Conservation (phyloP, 2,329 filamentous ascomycete species). For the Fusarium chaquense region DNA sequence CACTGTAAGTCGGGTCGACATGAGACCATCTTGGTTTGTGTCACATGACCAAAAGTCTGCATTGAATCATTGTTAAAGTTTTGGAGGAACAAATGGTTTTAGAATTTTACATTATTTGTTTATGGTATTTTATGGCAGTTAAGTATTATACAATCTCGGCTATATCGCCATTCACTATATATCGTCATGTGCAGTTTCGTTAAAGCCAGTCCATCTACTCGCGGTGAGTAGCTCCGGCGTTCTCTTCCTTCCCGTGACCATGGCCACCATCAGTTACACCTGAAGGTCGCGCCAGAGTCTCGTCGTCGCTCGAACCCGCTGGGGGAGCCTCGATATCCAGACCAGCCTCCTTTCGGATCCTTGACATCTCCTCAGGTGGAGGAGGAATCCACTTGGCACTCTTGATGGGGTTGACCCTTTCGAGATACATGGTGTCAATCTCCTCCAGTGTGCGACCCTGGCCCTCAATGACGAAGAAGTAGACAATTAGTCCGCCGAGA, state of each 20-base stretch:
- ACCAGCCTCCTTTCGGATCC: conserved; percentile 57
- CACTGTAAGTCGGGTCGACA: no score
- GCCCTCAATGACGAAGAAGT: conserved; percentile 82
- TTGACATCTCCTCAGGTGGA: conserved; percentile 58
- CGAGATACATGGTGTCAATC: conserved; percentile 82
- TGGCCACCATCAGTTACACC: conserved; percentile 16
- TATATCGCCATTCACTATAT: not conserved
- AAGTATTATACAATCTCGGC: conserved; percentile 12
- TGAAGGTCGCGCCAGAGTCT: conserved; percentile 25
- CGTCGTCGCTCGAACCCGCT: conserved; percentile 30
- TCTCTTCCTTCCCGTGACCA: conserved; percentile 32
- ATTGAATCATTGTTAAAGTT: no score
- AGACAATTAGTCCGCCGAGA: conserved; percentile 73
- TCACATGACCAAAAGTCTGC: no score
- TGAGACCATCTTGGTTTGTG: no score
- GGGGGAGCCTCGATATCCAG: conserved; percentile 51
- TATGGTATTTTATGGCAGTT: not conserved
- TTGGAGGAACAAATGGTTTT: not conserved
- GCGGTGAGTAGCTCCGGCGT: conserved; percentile 20
- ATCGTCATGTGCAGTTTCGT: not conserved
- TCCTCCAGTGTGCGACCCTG: conserved; percentile 81
- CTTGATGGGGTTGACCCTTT: conserved; percentile 72
- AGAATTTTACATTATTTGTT: not conserved
- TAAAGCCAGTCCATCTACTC: conserved; percentile 10
- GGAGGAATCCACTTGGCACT: conserved; percentile 66